phyloP scores from a whole-genome alignment of 2,329 filamentous ascomycete species.

The Pyrenochaeta sp. region DNA sequence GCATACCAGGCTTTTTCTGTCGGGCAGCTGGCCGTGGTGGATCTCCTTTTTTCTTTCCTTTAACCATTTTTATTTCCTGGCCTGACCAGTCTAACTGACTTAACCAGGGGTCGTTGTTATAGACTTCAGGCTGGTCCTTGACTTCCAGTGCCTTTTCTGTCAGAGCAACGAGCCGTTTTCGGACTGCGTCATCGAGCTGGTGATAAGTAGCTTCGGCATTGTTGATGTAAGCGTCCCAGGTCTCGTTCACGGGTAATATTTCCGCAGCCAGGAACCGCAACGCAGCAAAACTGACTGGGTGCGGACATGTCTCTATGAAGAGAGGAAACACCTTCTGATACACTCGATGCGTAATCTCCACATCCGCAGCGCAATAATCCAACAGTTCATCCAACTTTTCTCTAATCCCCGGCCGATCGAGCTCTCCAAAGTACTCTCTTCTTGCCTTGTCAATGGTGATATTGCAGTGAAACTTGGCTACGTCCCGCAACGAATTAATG shows the following conservation, averaged over 20 bases:
- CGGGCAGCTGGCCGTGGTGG: conserved; percentile 77
- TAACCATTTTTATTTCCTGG: conserved; percentile 89
- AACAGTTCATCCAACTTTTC: conserved; percentile 81
- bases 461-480: conserved; percentile 94
- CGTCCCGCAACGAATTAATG: conserved; percentile 91
- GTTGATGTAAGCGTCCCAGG: conserved; percentile 84
- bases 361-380: conserved; percentile 94
- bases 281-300: conserved; percentile 96
- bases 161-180: conserved; percentile 74
- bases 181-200: conserved; percentile 76
- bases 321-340: conserved; percentile 92
- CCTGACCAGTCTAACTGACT: conserved; percentile 94
- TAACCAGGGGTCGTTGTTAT: conserved; percentile 86
- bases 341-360: conserved; percentile 90
- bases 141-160: conserved; percentile 78
- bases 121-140: conserved; percentile 73
- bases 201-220: conserved; percentile 88
- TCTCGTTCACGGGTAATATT: conserved; percentile 86
- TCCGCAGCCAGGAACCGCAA: conserved; percentile 91
- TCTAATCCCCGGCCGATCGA: conserved; percentile 74
- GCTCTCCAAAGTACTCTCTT: conserved; percentile 84
- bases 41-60: conserved; percentile 86
- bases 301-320: conserved; percentile 88
- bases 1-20: conserved; percentile 95
- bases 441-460: conserved; percentile 89